Conservation (phyloP, 495 filamentous ascomycete genomes). For the Aspergillus homomorphus region DNA sequence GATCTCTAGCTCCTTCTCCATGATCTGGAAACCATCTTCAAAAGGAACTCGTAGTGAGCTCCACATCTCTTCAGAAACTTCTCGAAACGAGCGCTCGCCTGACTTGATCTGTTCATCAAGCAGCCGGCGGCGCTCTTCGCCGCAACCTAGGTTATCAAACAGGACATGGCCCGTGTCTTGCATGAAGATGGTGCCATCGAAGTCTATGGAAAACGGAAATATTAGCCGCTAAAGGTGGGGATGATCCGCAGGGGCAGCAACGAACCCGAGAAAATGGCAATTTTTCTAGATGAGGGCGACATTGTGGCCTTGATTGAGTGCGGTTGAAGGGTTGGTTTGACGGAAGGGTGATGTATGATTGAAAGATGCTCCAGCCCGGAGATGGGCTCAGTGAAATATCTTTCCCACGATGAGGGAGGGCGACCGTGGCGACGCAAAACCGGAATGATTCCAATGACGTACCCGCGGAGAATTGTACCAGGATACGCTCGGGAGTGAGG, state of each 20-base stretch:
- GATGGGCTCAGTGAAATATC: not conserved
- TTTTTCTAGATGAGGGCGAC: conserved; percentile 14
- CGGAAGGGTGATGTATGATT: not conserved
- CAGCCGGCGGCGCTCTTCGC: conserved; percentile 49
- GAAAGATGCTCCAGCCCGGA: not conserved
- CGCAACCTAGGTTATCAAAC: conserved; percentile 67
- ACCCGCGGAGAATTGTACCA: not conserved
- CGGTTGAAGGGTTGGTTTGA: not conserved
- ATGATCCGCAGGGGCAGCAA: not conserved
- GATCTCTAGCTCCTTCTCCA: conserved; percentile 61
- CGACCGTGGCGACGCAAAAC: not conserved
- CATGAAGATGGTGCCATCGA: conserved; percentile 77
- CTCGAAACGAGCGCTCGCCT: conserved; percentile 66
- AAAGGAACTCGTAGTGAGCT: conserved; percentile 65
- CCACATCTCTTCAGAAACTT: conserved; percentile 80
- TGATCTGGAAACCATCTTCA: conserved; percentile 69
- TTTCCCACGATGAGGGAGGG: not conserved
- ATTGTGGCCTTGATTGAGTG: not conserved
- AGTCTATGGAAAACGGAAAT: conserved; percentile 44
- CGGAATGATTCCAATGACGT: not conserved
- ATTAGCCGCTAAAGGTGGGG: not conserved
- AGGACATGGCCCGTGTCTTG: conserved; percentile 76
- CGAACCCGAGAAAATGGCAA: conserved; percentile 21
- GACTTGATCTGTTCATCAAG: conserved; percentile 67
- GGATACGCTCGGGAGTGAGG: not conserved